Evolutionary conservation across 495 filamentous ascomycete genomes (phyloP).

Genomic region (Aspergillus bridgeri): DNA sequence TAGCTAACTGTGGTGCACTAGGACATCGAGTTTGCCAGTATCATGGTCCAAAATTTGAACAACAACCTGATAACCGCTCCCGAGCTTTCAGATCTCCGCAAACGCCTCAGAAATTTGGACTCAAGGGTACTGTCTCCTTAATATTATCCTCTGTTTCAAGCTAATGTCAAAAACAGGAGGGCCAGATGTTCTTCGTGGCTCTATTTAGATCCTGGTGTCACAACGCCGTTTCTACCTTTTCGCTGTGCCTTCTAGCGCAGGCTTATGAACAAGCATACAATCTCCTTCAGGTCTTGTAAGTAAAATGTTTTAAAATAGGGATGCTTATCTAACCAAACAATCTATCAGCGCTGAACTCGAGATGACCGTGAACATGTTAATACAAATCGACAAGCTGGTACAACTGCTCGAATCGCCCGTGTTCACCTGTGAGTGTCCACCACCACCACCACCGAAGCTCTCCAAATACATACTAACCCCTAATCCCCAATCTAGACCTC

Average conservation of each 20-base stretch:
- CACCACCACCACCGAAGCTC: not conserved
- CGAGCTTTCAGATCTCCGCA: conserved; percentile 85
- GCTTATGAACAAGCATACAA: conserved; percentile 99
- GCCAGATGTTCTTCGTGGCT: conserved; percentile 90
- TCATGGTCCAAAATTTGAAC: conserved; percentile 99
- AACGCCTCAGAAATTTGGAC: conserved; percentile 85
- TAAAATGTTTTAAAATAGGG: not conserved
- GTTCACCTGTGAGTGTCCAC: conserved; percentile 88
- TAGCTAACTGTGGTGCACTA: conserved; percentile 22
- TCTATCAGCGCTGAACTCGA: conserved; percentile 80
- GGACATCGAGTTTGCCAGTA: conserved; percentile 96
- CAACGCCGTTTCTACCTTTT: conserved; percentile 97
- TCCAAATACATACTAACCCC: conserved; percentile 4
- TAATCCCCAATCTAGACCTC: conserved; percentile 60
- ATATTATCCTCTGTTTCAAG: not conserved
- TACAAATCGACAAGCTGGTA: conserved; percentile 98
- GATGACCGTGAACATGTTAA: conserved; percentile 98
- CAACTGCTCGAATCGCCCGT: conserved; percentile 97
- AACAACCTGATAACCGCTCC: conserved; percentile 98
- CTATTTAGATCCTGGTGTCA: conserved; percentile 98
- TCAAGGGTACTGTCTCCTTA: conserved; percentile 56
- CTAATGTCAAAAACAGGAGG: conserved; percentile 57
- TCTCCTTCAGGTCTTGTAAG: conserved; percentile 91
- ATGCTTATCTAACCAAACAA: conserved; percentile 38
- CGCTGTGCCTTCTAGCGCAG: conserved; percentile 90